Evolutionary conservation across 2,329 filamentous ascomycete genomes (phyloP).

Genomic region (Beauveria caledonica): DNA sequence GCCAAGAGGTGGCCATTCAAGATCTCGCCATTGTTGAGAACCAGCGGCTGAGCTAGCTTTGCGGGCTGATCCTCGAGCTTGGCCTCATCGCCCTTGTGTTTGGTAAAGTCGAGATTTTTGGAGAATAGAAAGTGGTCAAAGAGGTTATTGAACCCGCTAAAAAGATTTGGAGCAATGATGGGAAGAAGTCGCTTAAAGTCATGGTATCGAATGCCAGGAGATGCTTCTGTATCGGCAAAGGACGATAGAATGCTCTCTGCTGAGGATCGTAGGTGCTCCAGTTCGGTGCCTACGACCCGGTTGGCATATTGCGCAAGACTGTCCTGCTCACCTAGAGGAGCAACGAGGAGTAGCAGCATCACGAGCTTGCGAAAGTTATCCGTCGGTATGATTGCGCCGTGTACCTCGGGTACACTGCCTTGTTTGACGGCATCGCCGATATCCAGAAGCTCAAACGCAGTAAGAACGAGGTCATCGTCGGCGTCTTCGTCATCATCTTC

Average conservation of each 20-base stretch:
- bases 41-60: slow-evolving; percentile 37
- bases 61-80: slow-evolving; percentile 14
- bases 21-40: slow-evolving; percentile 49
- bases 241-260: slow-evolving; percentile 58
- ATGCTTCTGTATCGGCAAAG: slow-evolving; percentile 57
- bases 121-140: slow-evolving; percentile 73
- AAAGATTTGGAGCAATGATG: slow-evolving; percentile 55
- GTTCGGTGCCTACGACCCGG: slow-evolving; percentile 45
- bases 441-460: slow-evolving; percentile 61
- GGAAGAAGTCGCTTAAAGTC: slow-evolving; percentile 55
- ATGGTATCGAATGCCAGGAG: slow-evolving; percentile 52
- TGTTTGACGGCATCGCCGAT: slow-evolving; percentile 52
- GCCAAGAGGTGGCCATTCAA: slow-evolving; percentile 56
- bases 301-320: slow-evolving; percentile 52
- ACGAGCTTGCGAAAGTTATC: slow-evolving; percentile 65
- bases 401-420: slow-evolving; percentile 40
- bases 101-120: slow-evolving; percentile 59
- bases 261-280: slow-evolving; percentile 50
- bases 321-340: slow-evolving; percentile 58
- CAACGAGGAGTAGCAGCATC: slow-evolving; percentile 59
- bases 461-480: slow-evolving; percentile 57
- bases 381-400: slow-evolving; percentile 61
- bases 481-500: slow-evolving; percentile 36
- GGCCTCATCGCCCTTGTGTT: slow-evolving; percentile 30
- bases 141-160: slow-evolving; percentile 57